Conservation (phyloP, 2,329 filamentous ascomycete species). For the Exophiala aquamarina region DNA sequence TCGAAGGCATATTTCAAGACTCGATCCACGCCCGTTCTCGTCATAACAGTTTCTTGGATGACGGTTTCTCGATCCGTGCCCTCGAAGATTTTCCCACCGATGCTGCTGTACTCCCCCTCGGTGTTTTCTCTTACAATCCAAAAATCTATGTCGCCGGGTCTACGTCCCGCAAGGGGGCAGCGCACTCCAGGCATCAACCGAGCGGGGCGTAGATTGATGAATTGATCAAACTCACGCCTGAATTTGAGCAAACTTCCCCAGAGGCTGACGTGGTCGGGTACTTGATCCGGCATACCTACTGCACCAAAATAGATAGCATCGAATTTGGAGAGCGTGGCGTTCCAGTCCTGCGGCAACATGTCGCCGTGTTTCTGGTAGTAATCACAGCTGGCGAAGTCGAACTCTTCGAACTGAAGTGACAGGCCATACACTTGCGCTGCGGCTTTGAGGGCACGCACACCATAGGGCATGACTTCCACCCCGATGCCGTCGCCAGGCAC, state of each 20-base stretch:
- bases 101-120: slow-evolving; percentile 98
- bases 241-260: slow-evolving; percentile 59
- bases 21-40: slow-evolving; percentile 85
- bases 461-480: slow-evolving; percentile 57
- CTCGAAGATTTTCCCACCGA: slow-evolving; percentile 42
- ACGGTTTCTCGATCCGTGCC: slow-evolving; percentile 70
- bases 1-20: slow-evolving; percentile 98
- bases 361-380: slow-evolving; percentile 52
- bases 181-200: slow-evolving; percentile 53
- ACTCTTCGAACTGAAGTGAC: slow-evolving; percentile 50
- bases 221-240: slow-evolving; percentile 56
- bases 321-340: slow-evolving; percentile 51
- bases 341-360: slow-evolving; percentile 54
- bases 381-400: slow-evolving; percentile 49
- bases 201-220: slow-evolving; percentile 57
- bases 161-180: slow-evolving; percentile 49
- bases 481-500: slow-evolving; percentile 67
- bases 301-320: slow-evolving; percentile 61
- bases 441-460: slow-evolving; percentile 38
- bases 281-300: slow-evolving; percentile 50
- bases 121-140: slow-evolving; percentile 94
- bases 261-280: slow-evolving; percentile 58
- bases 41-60: slow-evolving; percentile 95
- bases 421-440: slow-evolving; percentile 23
- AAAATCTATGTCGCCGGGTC: slow-evolving; percentile 52